phyloP scores from a whole-genome alignment of 1,139 yeast species.

The Geotrichum australiense region DNA sequence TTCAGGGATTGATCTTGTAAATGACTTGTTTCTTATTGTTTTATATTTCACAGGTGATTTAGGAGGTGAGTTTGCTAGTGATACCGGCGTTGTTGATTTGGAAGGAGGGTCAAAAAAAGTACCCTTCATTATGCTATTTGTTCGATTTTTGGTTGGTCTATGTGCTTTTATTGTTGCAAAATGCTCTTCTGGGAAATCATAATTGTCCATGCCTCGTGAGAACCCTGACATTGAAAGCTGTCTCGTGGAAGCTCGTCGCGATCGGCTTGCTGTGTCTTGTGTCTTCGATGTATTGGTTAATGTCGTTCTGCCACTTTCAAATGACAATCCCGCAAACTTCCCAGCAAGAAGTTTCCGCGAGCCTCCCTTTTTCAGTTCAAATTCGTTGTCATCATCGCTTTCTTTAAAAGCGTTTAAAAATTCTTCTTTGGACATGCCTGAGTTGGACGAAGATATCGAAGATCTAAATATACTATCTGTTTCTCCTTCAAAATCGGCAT shows the following conservation, averaged over 20 bases:
- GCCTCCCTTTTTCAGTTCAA: conserved; percentile 6
- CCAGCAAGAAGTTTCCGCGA: conserved; percentile 1
- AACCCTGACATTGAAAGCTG: not conserved
- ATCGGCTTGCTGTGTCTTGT: conserved; percentile 1
- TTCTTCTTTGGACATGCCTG: conserved; percentile 10
- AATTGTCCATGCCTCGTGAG: conserved; percentile 1
- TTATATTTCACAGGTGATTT: conserved; percentile 5
- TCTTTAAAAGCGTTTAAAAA: conserved; percentile 14
- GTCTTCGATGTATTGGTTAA: conserved; percentile 2
- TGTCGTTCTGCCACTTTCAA: not conserved
- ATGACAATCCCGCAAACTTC: conserved; percentile 1
- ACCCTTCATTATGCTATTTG: conserved; percentile 15
- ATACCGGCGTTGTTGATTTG: not conserved
- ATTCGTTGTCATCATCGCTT: conserved; percentile 12
- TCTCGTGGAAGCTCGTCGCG: not conserved
- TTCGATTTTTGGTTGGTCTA: conserved; percentile 1
- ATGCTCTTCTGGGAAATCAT: conserved; percentile 4
- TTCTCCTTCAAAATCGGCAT: conserved; percentile 16
- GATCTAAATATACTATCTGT: conserved; percentile 15
- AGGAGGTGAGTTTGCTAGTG: conserved; percentile 1
- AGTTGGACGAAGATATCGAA: conserved; percentile 9
- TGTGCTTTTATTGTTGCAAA: conserved; percentile 10
- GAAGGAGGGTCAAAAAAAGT: conserved; percentile 18
- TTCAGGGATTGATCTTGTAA: conserved; percentile 1
- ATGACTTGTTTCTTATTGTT: not conserved